Conservation (phyloP, 2,329 filamentous ascomycete species). For the Cladosporium colombiae region DNA sequence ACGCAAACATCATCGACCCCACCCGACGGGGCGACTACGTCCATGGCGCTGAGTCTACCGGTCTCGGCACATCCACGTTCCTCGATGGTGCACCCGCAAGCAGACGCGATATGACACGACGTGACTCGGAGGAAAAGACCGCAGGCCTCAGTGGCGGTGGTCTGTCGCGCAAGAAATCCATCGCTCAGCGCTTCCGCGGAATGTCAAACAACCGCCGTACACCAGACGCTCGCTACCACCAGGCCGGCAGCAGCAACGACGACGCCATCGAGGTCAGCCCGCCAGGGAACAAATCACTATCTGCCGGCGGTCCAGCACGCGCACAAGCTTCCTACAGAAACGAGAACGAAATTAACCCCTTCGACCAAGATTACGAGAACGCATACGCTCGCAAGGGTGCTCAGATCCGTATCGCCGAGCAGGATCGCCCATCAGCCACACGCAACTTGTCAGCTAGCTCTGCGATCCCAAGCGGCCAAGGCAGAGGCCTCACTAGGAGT, state of each 20-base stretch:
- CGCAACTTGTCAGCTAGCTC: constrained; percentile 15
- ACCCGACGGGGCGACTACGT: constrained; percentile 67
- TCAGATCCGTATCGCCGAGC: constrained; percentile 56
- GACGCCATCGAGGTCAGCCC: constrained; percentile 27
- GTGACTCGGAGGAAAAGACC: constrained; percentile 66
- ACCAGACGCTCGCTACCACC: constrained; percentile 56
- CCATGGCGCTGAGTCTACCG: constrained; percentile 79
- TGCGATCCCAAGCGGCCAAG: constrained; percentile 21
- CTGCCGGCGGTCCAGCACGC: constrained; percentile 45
- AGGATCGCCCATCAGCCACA: constrained; percentile 32
- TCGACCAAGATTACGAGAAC: constrained; percentile 70
- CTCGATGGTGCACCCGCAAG: constrained; percentile 90
- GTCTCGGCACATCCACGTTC: constrained; percentile 92
- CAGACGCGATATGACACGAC: constrained; percentile 72
- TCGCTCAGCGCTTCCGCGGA: constrained; percentile 86
- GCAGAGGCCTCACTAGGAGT: constrained; percentile 61
- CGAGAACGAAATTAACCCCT: constrained; percentile 65
- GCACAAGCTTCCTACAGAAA: constrained; percentile 33
- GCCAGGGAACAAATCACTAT: constrained; percentile 33
- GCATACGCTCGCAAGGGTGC: constrained; percentile 66
- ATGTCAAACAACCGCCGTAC: constrained; percentile 68
- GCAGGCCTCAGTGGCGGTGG: constrained; percentile 54
- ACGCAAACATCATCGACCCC: constrained; percentile 63
- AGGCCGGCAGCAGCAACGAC: constrained; percentile 19
- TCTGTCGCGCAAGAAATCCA: constrained; percentile 86